These are phyloP conservation scores for Candida ortonii DNA, from an alignment of 805 yeast genomes.

Conservation along the genomic window DNA sequence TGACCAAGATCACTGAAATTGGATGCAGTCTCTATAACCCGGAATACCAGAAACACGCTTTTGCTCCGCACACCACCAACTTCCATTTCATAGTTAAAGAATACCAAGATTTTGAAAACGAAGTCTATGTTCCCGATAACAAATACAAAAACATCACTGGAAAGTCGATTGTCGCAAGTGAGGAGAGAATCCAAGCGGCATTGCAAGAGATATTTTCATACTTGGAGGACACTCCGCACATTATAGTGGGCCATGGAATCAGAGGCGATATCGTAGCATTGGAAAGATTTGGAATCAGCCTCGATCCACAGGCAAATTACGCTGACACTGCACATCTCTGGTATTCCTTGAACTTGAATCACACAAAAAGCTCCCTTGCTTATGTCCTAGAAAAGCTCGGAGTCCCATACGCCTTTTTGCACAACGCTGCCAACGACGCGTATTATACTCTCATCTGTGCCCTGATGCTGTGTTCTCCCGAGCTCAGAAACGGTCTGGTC, in stretches of 20 bases:
- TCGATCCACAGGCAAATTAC: conserved; percentile 22
- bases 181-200: conserved; percentile 14
- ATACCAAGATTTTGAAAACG: conserved; percentile 18
- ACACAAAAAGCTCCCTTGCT: conserved; percentile 20
- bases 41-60: conserved; percentile 24
- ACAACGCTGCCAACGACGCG: conserved; percentile 34
- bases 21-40: conserved; percentile 33
- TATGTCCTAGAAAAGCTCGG: conserved; percentile 27
- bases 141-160: conserved; percentile 28
- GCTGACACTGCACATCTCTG: conserved; percentile 30
- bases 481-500: conserved; percentile 22
- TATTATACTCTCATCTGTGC: conserved; percentile 30
- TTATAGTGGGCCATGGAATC: conserved; percentile 32
- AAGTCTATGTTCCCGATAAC: conserved; percentile 28
- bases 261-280: conserved; percentile 27
- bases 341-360: conserved; percentile 19
- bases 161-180: conserved; percentile 23
- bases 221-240: conserved; percentile 15
- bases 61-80: conserved; percentile 31
- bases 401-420: conserved; percentile 30
- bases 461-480: conserved; percentile 27
- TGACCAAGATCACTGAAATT: conserved; percentile 26
- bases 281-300: conserved; percentile 11
- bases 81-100: conserved; percentile 30
- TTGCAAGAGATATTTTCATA: conserved; percentile 14